These are phyloP conservation scores for Pythium diclinum DNA, from an alignment of 352 stramenopile species.

Conservation along the genomic window DNA sequence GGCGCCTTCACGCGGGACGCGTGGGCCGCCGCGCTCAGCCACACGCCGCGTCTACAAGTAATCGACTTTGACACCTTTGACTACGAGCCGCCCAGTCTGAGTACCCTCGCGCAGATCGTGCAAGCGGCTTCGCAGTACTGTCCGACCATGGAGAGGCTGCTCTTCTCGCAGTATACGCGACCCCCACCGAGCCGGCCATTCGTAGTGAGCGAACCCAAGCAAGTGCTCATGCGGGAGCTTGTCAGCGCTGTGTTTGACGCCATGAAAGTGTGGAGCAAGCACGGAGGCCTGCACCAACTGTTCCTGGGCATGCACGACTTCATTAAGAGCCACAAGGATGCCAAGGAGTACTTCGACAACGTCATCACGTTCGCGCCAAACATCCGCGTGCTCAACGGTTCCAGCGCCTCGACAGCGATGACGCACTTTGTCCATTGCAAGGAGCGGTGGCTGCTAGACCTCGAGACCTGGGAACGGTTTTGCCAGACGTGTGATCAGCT, in stretches of 20 bases:
- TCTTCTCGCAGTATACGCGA: neutral
- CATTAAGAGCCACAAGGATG: neutral
- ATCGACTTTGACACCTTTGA: neutral
- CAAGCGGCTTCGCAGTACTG: neutral
- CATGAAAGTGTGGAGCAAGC: neutral
- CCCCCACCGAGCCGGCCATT: neutral
- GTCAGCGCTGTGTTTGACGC: neutral
- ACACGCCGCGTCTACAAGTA: neutral
- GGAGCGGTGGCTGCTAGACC: slow-evolving; percentile 5
- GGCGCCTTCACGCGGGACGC: neutral
- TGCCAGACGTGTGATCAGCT: neutral
- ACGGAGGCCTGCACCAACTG: neutral
- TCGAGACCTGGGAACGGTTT: slow-evolving; percentile 5
- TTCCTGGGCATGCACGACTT: neutral
- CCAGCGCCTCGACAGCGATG: neutral
- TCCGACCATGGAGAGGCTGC: neutral
- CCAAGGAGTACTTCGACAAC: neutral
- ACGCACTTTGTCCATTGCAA: neutral
- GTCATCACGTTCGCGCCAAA: neutral
- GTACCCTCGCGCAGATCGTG: neutral
- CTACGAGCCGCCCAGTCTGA: neutral
- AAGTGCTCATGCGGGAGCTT: neutral
- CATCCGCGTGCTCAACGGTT: neutral
- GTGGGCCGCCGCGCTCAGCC: neutral
- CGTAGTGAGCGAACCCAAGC: neutral